Percentiles rank a stretch among this genome's conserved stretches.
Evolutionary conservation across 768 basidiomycete genomes (phyloP).

Genomic region (Chiua virens): DNA sequence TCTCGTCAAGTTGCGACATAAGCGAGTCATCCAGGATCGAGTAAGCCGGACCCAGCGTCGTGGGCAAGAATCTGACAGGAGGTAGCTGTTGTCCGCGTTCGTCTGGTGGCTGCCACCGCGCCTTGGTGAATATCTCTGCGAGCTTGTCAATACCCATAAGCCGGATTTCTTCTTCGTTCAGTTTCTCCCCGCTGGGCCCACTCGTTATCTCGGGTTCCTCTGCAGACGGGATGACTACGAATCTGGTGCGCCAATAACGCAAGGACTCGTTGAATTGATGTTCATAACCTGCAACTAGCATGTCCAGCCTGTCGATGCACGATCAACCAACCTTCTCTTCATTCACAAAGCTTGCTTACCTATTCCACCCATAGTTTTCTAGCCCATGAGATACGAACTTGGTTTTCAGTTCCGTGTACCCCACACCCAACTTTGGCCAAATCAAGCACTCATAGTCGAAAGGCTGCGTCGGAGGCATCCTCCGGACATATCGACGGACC

Average conservation of each 20-base stretch:
- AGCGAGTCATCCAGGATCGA: constrained; percentile 79
- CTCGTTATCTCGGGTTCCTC: constrained; percentile 58
- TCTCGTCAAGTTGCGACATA: constrained; percentile 77
- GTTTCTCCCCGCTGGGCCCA: constrained; percentile 67
- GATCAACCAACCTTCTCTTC: background rate
- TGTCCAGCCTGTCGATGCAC: constrained; percentile 61
- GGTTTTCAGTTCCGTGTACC: constrained; percentile 78
- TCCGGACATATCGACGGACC: constrained; percentile 81
- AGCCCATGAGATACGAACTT: constrained; percentile 76
- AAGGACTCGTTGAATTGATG: constrained; percentile 78
- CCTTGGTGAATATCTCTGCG: constrained; percentile 81
- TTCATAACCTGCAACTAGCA: constrained; percentile 83
- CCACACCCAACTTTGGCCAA: constrained; percentile 88
- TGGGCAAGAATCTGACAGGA: constrained; percentile 77
- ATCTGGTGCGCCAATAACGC: constrained; percentile 92
- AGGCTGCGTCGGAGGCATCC: constrained; percentile 60
- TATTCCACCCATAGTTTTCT: constrained; percentile 86
- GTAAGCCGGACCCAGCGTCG: constrained; percentile 78
- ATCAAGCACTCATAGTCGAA: constrained; percentile 87
- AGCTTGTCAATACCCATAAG: constrained; percentile 90
- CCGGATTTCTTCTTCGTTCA: constrained; percentile 85
- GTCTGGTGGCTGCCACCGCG: constrained; percentile 69
- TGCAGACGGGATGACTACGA: constrained; percentile 85
- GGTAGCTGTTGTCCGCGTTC: constrained; percentile 42
- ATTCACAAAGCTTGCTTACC: constrained; percentile 42